These are phyloP conservation scores for Ustilago bromivora DNA, from an alignment of 1,284 basidiomycete species.

Conservation along the genomic window DNA sequence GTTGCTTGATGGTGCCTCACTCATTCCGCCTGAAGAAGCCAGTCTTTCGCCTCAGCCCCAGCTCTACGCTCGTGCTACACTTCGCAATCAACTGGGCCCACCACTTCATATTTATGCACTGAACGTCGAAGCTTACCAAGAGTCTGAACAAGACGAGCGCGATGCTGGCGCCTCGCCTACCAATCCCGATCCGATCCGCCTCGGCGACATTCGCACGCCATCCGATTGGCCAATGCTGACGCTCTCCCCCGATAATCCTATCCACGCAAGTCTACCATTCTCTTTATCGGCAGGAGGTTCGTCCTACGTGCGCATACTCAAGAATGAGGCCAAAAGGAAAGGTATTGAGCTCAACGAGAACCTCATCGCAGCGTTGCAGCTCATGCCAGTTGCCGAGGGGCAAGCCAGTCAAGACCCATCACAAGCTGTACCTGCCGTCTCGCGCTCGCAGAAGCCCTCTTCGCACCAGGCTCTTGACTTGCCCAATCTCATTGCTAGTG, in stretches of 20 bases:
- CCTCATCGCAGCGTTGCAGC: conserved; percentile 46
- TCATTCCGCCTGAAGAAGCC: conserved; percentile 27
- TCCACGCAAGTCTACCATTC: conserved; percentile 54
- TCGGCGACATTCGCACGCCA: conserved; percentile 50
- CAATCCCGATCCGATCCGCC: conserved; percentile 10
- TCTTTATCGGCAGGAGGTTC: conserved; percentile 50
- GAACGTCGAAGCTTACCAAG: conserved; percentile 35
- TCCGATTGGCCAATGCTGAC: conserved; percentile 43
- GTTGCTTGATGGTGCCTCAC: conserved; percentile 57
- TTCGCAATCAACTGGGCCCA: conserved; percentile 54
- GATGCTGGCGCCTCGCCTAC: neutral
- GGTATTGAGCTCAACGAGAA: conserved; percentile 54
- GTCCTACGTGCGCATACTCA: conserved; percentile 53
- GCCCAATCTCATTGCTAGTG: conserved; percentile 46
- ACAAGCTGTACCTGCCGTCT: neutral
- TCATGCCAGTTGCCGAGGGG: conserved; percentile 29
- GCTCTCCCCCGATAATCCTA: conserved; percentile 33
- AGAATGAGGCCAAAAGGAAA: conserved; percentile 40
- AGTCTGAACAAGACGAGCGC: conserved; percentile 7
- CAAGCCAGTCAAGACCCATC: neutral
- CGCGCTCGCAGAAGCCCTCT: neutral
- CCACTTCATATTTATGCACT: conserved; percentile 45
- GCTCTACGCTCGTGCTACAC: conserved; percentile 53
- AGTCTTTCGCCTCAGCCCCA: conserved; percentile 11
- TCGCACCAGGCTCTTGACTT: conserved; percentile 31